Evolutionary conservation across 1,284 basidiomycete species (phyloP).

Genomic region (Gymnopus androsaceus): DNA sequence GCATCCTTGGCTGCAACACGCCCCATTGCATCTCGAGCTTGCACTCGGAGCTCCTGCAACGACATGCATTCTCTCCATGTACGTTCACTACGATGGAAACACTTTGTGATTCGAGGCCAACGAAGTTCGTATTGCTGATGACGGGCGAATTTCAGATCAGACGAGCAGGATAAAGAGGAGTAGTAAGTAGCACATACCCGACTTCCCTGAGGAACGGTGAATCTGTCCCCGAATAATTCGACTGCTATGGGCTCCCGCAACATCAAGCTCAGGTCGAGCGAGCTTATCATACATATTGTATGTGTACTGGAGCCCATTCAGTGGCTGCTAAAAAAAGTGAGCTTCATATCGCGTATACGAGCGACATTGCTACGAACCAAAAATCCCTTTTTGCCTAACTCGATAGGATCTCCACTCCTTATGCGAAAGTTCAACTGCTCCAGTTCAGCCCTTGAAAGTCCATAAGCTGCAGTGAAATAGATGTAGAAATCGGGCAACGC

Average conservation of each 20-base stretch:
- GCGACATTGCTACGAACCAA: not conserved
- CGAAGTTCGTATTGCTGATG: conserved; percentile 79
- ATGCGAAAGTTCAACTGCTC: conserved; percentile 73
- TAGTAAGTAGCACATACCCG: not conserved
- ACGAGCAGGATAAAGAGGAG: no score
- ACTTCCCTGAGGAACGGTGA: conserved; percentile 7
- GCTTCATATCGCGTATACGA: conserved; percentile 1
- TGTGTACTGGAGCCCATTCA: conserved; percentile 48
- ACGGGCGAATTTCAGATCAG: not conserved
- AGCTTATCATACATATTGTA: conserved; percentile 51
- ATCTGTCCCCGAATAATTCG: conserved; percentile 70
- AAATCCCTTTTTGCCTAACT: conserved; percentile 29
- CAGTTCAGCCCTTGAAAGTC: conserved; percentile 62
- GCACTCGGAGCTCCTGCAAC: conserved; percentile 48
- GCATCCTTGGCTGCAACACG: conserved; percentile 45
- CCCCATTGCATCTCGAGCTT: conserved; percentile 54
- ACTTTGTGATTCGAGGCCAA: conserved; percentile 76
- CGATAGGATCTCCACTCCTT: conserved; percentile 47
- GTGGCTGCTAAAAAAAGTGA: conserved; percentile 10
- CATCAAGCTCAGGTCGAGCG: conserved; percentile 56
- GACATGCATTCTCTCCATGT: conserved; percentile 58
- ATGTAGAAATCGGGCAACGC: conserved; percentile 64
- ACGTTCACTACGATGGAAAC: conserved; percentile 61
- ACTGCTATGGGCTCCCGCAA: conserved; percentile 66
- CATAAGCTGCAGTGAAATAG: conserved; percentile 77